Evolutionary conservation across 129 eudicot species (phyloP).

Genomic region (Flaveria bidentis): DNA sequence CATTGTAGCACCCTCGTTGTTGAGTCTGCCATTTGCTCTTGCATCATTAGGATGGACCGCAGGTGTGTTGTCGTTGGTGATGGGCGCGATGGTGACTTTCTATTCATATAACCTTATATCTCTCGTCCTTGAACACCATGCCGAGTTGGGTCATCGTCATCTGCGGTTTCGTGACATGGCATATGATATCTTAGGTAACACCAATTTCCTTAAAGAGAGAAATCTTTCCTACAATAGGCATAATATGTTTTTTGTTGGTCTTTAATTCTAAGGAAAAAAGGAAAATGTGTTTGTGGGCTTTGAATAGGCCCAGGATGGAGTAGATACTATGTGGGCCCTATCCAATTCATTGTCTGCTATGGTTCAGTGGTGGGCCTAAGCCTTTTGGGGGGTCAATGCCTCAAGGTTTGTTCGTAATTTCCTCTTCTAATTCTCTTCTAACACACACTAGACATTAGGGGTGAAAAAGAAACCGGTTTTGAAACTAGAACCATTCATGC

Average conservation of each 20-base stretch:
- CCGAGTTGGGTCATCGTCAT: slow-evolving; percentile 64
- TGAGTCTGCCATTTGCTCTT: slow-evolving; percentile 83
- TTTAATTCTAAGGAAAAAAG: no score
- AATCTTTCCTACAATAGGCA: no score
- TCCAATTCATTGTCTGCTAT: slow-evolving; percentile 77
- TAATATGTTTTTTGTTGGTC: no score
- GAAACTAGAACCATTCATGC: no score
- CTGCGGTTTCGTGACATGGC: slow-evolving; percentile 93
- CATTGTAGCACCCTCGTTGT: slow-evolving; percentile 76
- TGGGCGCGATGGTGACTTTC: slow-evolving; percentile 71
- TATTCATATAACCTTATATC: slow-evolving; percentile 84
- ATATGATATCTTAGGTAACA: slow-evolving; percentile 63
- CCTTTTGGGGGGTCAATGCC: slow-evolving; percentile 92
- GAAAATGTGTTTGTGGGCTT: no score
- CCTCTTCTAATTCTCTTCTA: background rate
- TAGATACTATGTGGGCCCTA: slow-evolving; percentile 72
- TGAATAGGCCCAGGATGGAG: slow-evolving; percentile 80
- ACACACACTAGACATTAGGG: background rate
- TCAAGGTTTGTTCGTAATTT: slow-evolving; percentile 54
- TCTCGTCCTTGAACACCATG: slow-evolving; percentile 79
- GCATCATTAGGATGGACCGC: slow-evolving; percentile 74
- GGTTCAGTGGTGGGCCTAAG: slow-evolving; percentile 72
- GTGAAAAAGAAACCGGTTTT: no score
- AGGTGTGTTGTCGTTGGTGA: slow-evolving; percentile 52
- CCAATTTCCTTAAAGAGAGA: background rate